Percentiles rank a stretch among this genome's conserved stretches.
Conservation (phyloP, 192 early-diverging fungal species). For the Coemansia sp. region DNA sequence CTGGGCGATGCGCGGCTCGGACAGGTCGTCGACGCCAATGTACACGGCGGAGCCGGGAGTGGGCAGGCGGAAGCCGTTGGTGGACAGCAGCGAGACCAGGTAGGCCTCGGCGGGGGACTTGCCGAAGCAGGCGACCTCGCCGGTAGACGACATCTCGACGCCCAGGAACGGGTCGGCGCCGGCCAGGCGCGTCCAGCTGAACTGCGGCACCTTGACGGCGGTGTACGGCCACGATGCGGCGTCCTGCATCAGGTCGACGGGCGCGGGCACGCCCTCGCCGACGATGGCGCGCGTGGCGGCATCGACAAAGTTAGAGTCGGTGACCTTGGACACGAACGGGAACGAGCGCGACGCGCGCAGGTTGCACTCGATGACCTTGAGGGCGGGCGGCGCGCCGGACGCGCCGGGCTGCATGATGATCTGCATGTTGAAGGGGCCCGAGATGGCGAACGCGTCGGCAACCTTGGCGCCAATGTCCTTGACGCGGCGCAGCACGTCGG, state of each 20-base stretch:
- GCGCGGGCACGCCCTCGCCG: constrained; percentile 56
- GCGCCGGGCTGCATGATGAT: constrained; percentile 65
- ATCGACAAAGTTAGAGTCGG: constrained; percentile 89
- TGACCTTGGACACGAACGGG: constrained; percentile 95
- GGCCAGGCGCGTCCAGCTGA: constrained; percentile 90
- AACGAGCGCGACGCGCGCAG: constrained; percentile 95
- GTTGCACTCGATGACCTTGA: constrained; percentile 99
- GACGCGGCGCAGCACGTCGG: constrained; percentile 55
- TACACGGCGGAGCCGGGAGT: constrained; percentile 57
- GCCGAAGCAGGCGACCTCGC: constrained; percentile 98
- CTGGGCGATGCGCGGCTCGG: constrained; percentile 62
- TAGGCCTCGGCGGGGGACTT: constrained; percentile 84
- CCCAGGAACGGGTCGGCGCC: constrained; percentile 96
- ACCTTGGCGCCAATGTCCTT: constrained; percentile 82
- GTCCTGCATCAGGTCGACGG: constrained; percentile 52
- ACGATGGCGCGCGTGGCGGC: constrained; percentile 80
- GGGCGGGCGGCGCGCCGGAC: constrained; percentile 40
- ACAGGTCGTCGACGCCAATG: constrained; percentile 71
- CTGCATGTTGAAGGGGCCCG: constrained; percentile 99
- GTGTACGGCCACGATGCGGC: constrained; percentile 60
- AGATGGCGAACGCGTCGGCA: constrained; percentile 85
- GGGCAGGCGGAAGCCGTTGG: constrained; percentile 90
- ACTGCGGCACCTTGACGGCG: constrained; percentile 92
- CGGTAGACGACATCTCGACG: constrained; percentile 98
- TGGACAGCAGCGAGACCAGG: constrained; percentile 73